Evolutionary conservation across 805 yeast genomes (phyloP).

Genomic region (Candida oleophila): DNA sequence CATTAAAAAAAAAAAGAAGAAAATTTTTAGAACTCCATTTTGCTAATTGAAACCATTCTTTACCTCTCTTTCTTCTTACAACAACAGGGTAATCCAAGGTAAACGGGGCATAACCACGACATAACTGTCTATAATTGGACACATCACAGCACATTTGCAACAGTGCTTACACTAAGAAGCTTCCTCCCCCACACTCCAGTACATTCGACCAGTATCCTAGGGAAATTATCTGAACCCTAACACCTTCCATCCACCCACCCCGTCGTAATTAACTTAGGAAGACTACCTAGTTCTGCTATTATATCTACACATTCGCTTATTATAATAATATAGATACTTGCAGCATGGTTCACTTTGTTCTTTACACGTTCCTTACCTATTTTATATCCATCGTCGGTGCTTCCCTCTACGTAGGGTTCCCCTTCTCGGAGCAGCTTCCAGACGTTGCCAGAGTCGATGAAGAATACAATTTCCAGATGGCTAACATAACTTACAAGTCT

Average conservation of each 20-base stretch:
- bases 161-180: too few species aligned
- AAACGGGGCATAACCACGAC: not conserved
- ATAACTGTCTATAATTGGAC: not conserved
- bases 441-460: conserved; percentile 76
- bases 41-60: not conserved
- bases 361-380: conserved; percentile 3
- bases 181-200: too few species aligned
- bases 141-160: not conserved
- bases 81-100: not conserved
- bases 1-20: not conserved
- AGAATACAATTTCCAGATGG: conserved; percentile 62
- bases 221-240: too few species aligned
- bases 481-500: conserved; percentile 63
- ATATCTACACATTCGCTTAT: not conserved
- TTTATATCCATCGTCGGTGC: conserved; percentile 24
- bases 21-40: not conserved
- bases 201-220: too few species aligned
- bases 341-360: not conserved
- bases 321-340: not conserved
- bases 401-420: conserved; percentile 63
- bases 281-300: not conserved
- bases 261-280: not conserved
- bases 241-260: too few species aligned
- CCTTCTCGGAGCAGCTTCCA: conserved; percentile 82
- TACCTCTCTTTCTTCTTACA: not conserved